Evolutionary conservation across 169 alveolate species (phyloP), one percentile per base, ranked within the genome.

Genomic region (Plasmodium knowlesi): DNA sequence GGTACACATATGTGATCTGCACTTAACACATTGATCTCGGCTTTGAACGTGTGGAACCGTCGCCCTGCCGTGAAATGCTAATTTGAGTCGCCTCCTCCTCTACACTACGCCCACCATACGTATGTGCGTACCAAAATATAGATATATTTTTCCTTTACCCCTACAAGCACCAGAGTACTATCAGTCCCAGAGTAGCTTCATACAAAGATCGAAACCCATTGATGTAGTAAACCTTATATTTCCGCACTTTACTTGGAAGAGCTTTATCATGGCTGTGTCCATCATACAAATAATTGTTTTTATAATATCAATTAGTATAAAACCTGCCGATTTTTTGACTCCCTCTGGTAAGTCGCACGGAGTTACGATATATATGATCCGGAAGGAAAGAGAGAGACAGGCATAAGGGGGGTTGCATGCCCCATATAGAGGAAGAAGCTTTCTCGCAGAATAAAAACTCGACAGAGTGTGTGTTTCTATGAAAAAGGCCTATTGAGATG

Each of bases 231-330:
- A 95, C 53, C 76, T 95, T 28, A 93, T 95, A 54, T 95, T 95
- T 80, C 97, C 97, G 22, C 84, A 92, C 76, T 95, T 95, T 74
- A 72, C 93, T 61, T 88, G 92, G 85, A 93, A 83, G 53, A 92
- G 95, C 71, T 78, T 92, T 91, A 82, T 95, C 34, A 92, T 95
- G 73, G 93, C 73, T 39, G 80, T 95, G 72, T 91, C 95, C 22
- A 54, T 95, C 19, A 94, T 90, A 70, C 96, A 95, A 78, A 74
- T 93, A 82, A 83, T 88, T 5, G 81, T 95, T 71, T 95, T 90
- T 74, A 90, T 95, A 16, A 82, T 92, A 28, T 79, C 94, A 12
- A 30, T 88, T 54, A 88, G 94, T 39, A 88, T 88, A 32, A 88
- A 53, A 4, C 94, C 94, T 12, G 83, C 74, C n/a, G 94, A 88